Evolutionary conservation across 495 filamentous ascomycete genomes (phyloP), one percentile per base, ranked within the genome.

Genomic region (Aspergillus panamensis): DNA sequence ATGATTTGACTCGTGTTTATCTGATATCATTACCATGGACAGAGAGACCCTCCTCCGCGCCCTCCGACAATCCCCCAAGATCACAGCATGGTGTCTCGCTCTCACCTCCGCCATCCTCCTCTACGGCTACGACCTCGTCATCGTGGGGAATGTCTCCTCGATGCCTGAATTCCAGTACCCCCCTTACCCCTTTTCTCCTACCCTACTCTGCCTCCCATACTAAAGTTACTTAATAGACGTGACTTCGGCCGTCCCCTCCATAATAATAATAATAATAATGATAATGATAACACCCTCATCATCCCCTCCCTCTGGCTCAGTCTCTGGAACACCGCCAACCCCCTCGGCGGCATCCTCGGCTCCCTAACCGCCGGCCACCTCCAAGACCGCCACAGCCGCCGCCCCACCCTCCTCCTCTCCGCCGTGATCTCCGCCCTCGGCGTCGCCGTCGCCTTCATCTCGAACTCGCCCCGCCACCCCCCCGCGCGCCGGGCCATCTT

Each of bases 41-140:
- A n/a, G n/a, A n/a, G n/a, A n/a, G n/a, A n/a, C n/a, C n/a, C 48
- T 59, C 19, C 20, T 56, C 4, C 13, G 19, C 14, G 44, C 48
- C 3, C 30, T 60, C 17, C 56, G 57, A 48, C 43, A 51, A n/a
- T 60, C 53, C n/a, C 64, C 62, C 0, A 65, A 61, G 29, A 63
- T 71, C 2, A 58, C 68, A 6, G 58, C 51, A 1, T 73, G 72
- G 48, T 69, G 64, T 54, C 58, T 74, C 0, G 69, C 69, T 0
- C 44, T 73, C 20, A 66, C 68, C 12, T 68, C 67, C 0, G 70
- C 68, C 1, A 73, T 74, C 14, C 58, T 80, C n/a, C 68, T 79
- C 6, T 79, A 75, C 44, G 77, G 77, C 43, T 80, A 77, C 60
- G 77, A 80, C 37, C 61, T 73, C n/a, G 76, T 73, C n/a, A 75